phyloP scores from a whole-genome alignment of 805 yeast genomes.

The Saturnispora besseyi region DNA sequence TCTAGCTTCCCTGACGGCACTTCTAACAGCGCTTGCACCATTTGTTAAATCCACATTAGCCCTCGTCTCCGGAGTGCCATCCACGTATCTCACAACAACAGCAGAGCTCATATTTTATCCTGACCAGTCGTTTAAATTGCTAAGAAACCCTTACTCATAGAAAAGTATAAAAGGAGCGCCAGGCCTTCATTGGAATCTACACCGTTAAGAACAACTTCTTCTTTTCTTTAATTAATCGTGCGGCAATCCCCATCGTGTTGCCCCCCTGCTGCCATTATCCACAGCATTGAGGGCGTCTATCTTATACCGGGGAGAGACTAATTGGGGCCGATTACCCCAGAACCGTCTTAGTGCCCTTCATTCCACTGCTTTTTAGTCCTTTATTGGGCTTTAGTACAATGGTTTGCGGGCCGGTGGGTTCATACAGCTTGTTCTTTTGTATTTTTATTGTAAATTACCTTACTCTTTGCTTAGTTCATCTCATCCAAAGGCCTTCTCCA shows the following conservation, averaged over 20 bases:
- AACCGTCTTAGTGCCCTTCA: constrained; percentile 65
- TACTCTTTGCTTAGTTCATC: too few species aligned
- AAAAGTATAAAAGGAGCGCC: constrained; percentile 1
- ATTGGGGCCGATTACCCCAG: constrained; percentile 26
- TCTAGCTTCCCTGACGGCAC: constrained; percentile 31
- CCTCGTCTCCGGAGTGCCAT: constrained; percentile 35
- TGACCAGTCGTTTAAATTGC: not conserved
- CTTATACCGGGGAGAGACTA: constrained; percentile 48
- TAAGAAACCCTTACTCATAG: not conserved
- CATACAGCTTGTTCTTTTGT: constrained; percentile 31
- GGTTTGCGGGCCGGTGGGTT: constrained; percentile 61
- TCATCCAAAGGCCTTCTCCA: too few species aligned
- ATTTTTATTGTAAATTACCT: not conserved
- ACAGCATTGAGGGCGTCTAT: constrained; percentile 8
- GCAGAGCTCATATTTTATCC: constrained; percentile 4
- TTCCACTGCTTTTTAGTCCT: constrained; percentile 19
- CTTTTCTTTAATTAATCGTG: constrained; percentile 34
- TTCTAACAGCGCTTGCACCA: constrained; percentile 31
- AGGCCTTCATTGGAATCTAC: not conserved
- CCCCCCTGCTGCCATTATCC: constrained; percentile 26
- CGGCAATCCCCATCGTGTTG: constrained; percentile 74
- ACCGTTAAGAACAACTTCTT: not conserved
- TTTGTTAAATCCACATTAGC: constrained; percentile 28
- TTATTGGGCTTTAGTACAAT: not conserved
- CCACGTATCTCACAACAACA: constrained; percentile 38